Conservation (phyloP, 352 stramenopile genomes). For the Phytophthora vignae region DNA sequence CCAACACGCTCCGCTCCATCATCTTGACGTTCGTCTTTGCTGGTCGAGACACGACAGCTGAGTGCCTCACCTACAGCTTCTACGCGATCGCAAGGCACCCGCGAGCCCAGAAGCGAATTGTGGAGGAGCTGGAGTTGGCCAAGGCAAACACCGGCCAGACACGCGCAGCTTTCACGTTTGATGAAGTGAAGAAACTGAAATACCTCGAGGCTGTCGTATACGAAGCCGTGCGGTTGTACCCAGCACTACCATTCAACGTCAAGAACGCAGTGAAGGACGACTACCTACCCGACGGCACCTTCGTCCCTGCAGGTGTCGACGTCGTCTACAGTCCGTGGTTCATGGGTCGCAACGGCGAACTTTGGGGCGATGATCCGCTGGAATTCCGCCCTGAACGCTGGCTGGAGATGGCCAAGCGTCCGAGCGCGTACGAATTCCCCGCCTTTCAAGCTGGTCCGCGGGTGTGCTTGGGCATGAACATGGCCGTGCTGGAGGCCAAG, state of each 20-base stretch:
- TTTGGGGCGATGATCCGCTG: constrained; percentile 65
- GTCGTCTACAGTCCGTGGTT: constrained; percentile 79
- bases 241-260: constrained; percentile 76
- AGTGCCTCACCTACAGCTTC: constrained; percentile 81
- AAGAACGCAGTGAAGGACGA: constrained; percentile 74
- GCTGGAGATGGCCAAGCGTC: constrained; percentile 65
- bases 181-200: constrained; percentile 62
- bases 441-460: constrained; percentile 77
- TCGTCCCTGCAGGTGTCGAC: constrained; percentile 67
- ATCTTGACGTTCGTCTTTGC: constrained; percentile 86
- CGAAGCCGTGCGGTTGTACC: constrained; percentile 80
- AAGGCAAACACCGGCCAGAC: not conserved
- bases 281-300: constrained; percentile 72
- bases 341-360: constrained; percentile 66
- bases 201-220: constrained; percentile 79
- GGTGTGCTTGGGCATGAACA: constrained; percentile 76
- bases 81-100: constrained; percentile 74
- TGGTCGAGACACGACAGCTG: constrained; percentile 83
- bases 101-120: constrained; percentile 60
- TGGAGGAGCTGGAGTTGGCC: constrained; percentile 45
- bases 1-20: constrained; percentile 62
- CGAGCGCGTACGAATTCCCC: constrained; percentile 77
- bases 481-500: constrained; percentile 74
- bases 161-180: constrained; percentile 49
- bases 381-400: constrained; percentile 76